A percentile compares a stretch with the other conserved stretches of the same genome.
Conservation (phyloP, 495 filamentous ascomycete genomes). For the Lasiosphaeria miniovina region DNA sequence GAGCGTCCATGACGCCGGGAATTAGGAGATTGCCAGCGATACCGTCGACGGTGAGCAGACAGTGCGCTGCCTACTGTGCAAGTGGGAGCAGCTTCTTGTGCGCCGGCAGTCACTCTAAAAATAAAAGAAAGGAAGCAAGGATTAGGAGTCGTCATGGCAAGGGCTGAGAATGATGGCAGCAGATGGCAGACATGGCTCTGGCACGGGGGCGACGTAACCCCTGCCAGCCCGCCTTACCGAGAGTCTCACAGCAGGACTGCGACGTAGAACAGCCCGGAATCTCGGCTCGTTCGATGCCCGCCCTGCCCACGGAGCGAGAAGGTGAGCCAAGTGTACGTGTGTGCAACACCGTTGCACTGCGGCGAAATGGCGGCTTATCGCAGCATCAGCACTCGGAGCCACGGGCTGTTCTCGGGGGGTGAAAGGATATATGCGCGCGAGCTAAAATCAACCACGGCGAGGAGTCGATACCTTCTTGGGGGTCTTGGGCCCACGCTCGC, state of each 20-base stretch:
- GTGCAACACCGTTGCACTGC: neutral
- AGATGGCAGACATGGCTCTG: neutral
- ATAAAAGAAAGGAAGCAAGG: neutral
- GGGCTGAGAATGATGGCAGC: neutral
- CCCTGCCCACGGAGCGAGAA: neutral
- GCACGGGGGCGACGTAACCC: neutral
- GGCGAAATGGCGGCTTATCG: neutral
- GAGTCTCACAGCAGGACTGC: neutral
- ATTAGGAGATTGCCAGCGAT: too few species aligned
- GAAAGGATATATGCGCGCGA: neutral
- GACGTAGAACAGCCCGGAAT: constrained; percentile 2
- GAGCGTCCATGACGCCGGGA: too few species aligned
- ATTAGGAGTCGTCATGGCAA: neutral
- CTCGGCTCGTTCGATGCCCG: constrained; percentile 11
- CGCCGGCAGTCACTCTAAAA: neutral
- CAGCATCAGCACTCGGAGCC: constrained; percentile 4
- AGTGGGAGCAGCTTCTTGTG: too few species aligned
- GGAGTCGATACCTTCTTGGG: neutral
- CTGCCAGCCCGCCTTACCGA: constrained; percentile 1
- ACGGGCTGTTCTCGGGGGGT: neutral
- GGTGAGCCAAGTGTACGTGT: neutral
- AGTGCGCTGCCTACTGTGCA: too few species aligned
- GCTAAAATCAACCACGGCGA: constrained; percentile 1
- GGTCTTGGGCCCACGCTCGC: neutral
- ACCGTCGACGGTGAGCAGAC: too few species aligned